Base-by-base conservation (phyloP, 1,284 basidiomycete species). In the Ceratobasidium sp. region DNA sequence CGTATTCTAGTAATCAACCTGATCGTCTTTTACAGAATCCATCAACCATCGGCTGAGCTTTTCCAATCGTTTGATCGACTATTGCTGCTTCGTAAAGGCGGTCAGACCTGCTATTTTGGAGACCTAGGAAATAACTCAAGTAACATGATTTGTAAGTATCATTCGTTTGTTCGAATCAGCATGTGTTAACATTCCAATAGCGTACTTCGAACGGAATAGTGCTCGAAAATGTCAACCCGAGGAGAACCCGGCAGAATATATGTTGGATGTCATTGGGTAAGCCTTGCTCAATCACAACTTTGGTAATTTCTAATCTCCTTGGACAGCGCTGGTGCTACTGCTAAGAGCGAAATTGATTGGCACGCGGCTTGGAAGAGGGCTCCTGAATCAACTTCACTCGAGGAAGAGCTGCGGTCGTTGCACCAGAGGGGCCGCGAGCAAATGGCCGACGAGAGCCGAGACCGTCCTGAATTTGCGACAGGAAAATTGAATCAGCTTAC, bases 101-200 rank as follows among this genome's bases (percentile, higher is more conserved):
- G 93, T 0, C 88, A 93, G 84, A 94, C 90, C 0, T 92, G 93
- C 1, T 95, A 93, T 84, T 95, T 94, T 81, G 94, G 94, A 28
- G 91, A 95, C 77, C 85, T 95, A 20, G 94, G 94, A 3, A 80
- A 86, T 26, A 88, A 90, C 80, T 87, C 90, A 1, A 85, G 84
- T 42, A 89, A 87, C 0, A 83, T 95, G 56, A 89, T 94, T 80
- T 82, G 87, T 77, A 28, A 26, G 73, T 12, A n/a, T 33, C 7
- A 9, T 40, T 28, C 4, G 18, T 13, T n/a, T 23, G 15, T 51
- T 3, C 10, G 3, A 42, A 23, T 33, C 1, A 26, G 18, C 42
- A 53, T 23, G 7, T 70, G 12, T 42, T 6, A 46, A 42, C 42
- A 13, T 61, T 40, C 20, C 26, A 12, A 53, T 28, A 76, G 72